These are phyloP conservation scores for Buxus sempervirens DNA, from an alignment of 164 flowering plant species.

Conservation along the genomic window DNA sequence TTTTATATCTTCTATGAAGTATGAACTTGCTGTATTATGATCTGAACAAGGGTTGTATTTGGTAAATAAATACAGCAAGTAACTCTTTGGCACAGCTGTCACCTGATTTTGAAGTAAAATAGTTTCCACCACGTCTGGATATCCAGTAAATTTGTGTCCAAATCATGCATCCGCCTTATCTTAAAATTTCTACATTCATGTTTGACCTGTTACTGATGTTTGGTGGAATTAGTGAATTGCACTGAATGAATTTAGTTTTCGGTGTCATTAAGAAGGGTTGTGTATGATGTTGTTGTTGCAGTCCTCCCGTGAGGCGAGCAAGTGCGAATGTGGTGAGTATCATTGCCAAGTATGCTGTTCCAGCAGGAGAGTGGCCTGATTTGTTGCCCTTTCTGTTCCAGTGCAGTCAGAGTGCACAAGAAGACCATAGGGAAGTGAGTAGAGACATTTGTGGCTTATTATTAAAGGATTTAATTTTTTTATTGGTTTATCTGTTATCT, in stretches of 20 bases:
- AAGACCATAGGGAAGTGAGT: slow-evolving; percentile 90
- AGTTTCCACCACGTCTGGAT: too few relatives aligned
- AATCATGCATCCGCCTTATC: neutral
- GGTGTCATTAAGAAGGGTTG: slow-evolving; percentile 1
- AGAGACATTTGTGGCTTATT: neutral
- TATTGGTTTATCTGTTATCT: neutral
- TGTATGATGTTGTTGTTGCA: slow-evolving; percentile 25
- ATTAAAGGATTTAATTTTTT: neutral
- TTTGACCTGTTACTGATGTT: neutral
- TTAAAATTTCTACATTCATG: neutral
- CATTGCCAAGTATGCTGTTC: slow-evolving; percentile 92
- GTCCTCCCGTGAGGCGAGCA: slow-evolving; percentile 88
- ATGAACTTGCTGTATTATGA: too few relatives aligned
- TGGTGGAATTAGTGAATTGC: neutral
- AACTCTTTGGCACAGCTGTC: too few relatives aligned
- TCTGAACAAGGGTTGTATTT: too few relatives aligned
- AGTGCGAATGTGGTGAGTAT: slow-evolving; percentile 97
- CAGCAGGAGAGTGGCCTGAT: slow-evolving; percentile 95
- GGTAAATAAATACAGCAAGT: too few relatives aligned
- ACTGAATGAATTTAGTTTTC: neutral
- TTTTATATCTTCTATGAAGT: too few relatives aligned
- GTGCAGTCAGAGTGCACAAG: slow-evolving; percentile 87
- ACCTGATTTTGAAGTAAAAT: too few relatives aligned
- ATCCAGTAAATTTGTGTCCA: too few relatives aligned
- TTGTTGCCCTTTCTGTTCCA: slow-evolving; percentile 89